Evolutionary conservation across 2,329 filamentous ascomycete species (phyloP).

Genomic region (Dactylellina sp.): DNA sequence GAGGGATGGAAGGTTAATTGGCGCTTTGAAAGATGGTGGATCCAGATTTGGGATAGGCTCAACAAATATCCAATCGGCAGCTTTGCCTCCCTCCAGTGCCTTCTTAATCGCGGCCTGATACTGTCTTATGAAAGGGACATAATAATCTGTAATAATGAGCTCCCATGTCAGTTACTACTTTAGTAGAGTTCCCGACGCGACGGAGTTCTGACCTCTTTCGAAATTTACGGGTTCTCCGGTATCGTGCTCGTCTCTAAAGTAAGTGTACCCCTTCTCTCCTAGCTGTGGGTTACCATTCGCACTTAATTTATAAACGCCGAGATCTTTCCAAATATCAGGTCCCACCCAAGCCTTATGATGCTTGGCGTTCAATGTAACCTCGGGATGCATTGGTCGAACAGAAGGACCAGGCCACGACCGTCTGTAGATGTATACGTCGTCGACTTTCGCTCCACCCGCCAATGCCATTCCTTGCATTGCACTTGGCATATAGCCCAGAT

Average conservation of each 20-base stretch:
- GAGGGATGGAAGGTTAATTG: conserved; percentile 53
- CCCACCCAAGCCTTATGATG: conserved; percentile 61
- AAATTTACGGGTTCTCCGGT: conserved; percentile 64
- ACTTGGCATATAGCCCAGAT: conserved; percentile 65
- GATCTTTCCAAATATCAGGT: conserved; percentile 64
- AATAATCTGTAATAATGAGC: conserved; percentile 62
- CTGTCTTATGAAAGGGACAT: conserved; percentile 64
- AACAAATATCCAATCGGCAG: conserved; percentile 63
- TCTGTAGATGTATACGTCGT: conserved; percentile 63
- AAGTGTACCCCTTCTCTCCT: conserved; percentile 61
- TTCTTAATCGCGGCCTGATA: conserved; percentile 62
- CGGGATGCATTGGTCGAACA: conserved; percentile 63
- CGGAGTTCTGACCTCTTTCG: conserved; percentile 60
- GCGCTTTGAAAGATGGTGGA: conserved; percentile 63
- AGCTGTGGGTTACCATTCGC: conserved; percentile 62
- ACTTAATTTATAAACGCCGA: conserved; percentile 62
- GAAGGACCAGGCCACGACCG: conserved; percentile 65
- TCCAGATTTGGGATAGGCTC: conserved; percentile 66
- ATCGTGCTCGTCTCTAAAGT: conserved; percentile 64
- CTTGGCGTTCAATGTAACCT: conserved; percentile 63
- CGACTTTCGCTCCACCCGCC: conserved; percentile 64
- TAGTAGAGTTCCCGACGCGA: neutral
- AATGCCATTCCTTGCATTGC: conserved; percentile 64
- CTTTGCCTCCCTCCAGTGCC: conserved; percentile 62
- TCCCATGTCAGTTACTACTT: neutral